These are phyloP conservation scores for Tilletia walkeri DNA, from an alignment of 1,284 basidiomycete species.

Conservation along the genomic window DNA sequence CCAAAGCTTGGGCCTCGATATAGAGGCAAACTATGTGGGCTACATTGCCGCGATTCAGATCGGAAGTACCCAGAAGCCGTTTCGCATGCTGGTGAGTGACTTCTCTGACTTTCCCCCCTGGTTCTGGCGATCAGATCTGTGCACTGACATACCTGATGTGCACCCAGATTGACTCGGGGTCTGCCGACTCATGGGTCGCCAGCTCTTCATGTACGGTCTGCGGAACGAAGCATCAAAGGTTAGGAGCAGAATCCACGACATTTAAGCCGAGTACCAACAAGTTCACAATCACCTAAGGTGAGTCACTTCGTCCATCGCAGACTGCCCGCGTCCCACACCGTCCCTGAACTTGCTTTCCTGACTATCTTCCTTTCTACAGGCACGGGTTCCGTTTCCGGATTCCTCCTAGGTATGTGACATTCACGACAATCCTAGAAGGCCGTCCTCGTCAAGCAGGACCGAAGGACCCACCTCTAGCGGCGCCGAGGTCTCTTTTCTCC, in stretches of 20 bases:
- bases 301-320: slow-evolving; percentile 40
- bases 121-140: too few relatives aligned
- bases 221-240: slow-evolving; percentile 62
- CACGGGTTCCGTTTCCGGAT: slow-evolving; percentile 68
- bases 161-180: slow-evolving; percentile 68
- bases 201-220: slow-evolving; percentile 32
- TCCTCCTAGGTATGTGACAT: too few relatives aligned
- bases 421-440: too few relatives aligned
- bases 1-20: slow-evolving; percentile 70
- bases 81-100: slow-evolving; percentile 62
- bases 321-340: too few relatives aligned
- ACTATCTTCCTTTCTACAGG: slow-evolving; percentile 17
- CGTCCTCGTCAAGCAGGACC: too few relatives aligned
- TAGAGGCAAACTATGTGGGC: slow-evolving; percentile 66
- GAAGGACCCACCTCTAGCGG: too few relatives aligned
- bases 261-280: slow-evolving; percentile 63
- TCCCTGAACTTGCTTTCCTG: too few relatives aligned
- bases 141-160: neutral
- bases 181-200: slow-evolving; percentile 72
- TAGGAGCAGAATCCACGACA: slow-evolving; percentile 68
- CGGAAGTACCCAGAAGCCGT: slow-evolving; percentile 72
- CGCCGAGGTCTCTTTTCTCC: too few relatives aligned
- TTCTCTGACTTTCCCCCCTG: neutral
- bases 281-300: slow-evolving; percentile 71
- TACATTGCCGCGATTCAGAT: slow-evolving; percentile 74